Evolutionary conservation across 495 filamentous ascomycete genomes (phyloP), one percentile per base, ranked within the genome.

Genomic region (Daldinia vernicosa): DNA sequence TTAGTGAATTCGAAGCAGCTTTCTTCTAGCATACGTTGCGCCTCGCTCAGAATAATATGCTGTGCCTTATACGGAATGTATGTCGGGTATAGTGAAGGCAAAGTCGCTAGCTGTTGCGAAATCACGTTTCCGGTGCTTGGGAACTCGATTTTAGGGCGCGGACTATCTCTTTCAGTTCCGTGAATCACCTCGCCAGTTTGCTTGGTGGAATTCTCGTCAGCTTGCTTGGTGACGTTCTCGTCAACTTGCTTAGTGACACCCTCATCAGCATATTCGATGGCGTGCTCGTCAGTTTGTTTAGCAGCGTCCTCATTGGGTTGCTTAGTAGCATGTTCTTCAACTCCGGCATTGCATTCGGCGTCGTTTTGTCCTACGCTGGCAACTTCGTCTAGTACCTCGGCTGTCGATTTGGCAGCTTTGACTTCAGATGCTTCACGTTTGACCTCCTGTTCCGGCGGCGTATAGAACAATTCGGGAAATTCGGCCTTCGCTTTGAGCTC

Each of bases 21-120:
- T 68, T 81, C 80, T 71, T 83, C 80, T 9, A 82, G 59, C 27
- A 82, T 71, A 30, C 70, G 64, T 67, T 83, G 75, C 14, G 77
- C 74, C 65, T 74, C 78, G 12, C 75, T 78, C 28, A 80, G 69
- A 37, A 82, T 75, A 30, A 74, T 73, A 70, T 82, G 80, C 61
- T 83, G 80, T 27, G 78, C 69, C 61, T 77, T 73, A 60, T 83
- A 82, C n/a, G 81, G 80, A 22, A 82, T 74, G 43, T 77, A 79
- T 4, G 74, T 74, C 19, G 80, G 80, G 74, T 81, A 82, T 35
- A 80, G 56, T 6, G 78, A 80, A 17, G 72, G 74, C 32, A 69
- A 11, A 6, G 55, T 43, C 15, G 5, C 54, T 32, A 37, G 37
- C 14, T 53, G 67, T 15, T 40, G 45, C 55, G 56, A 55, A 22